Conservation (phyloP, 2,329 filamentous ascomycete species). For the Helminthosporium solani region DNA sequence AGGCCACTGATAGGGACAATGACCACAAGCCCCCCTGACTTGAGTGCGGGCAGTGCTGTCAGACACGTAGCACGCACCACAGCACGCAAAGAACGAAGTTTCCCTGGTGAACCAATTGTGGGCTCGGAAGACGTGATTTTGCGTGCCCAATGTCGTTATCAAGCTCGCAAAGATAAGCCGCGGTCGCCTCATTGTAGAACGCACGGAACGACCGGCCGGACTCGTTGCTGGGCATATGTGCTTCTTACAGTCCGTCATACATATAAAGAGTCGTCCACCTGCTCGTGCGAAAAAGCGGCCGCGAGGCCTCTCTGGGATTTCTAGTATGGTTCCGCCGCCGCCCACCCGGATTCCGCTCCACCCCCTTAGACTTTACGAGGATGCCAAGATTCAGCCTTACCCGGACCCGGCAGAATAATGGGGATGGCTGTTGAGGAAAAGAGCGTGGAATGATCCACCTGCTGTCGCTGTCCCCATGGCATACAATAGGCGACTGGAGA, state of each 20-base stretch:
- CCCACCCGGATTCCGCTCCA: background rate
- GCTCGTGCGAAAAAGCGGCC: constrained; percentile 12
- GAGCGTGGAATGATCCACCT: background rate
- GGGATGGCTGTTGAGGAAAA: background rate
- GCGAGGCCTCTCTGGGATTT: background rate
- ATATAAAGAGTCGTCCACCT: constrained; percentile 10
- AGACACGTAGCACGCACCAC: constrained; percentile 1
- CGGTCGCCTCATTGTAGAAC: constrained; percentile 23
- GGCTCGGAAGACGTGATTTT: background rate
- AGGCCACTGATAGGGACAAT: background rate
- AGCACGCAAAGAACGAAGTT: constrained; percentile 7
- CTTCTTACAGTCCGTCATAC: background rate
- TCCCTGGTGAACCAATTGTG: background rate
- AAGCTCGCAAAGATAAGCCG: constrained; percentile 41
- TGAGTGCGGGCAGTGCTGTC: background rate
- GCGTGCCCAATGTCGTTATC: constrained; percentile 31
- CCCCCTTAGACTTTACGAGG: background rate
- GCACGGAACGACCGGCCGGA: background rate
- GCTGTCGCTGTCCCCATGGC: background rate
- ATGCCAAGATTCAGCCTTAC: constrained; percentile 7
- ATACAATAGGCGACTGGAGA: too few relatives aligned
- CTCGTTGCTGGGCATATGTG: background rate
- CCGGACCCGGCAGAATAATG: background rate
- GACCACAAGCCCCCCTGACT: constrained; percentile 8
- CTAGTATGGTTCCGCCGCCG: background rate